A percentile compares a stretch with the other conserved stretches of the same genome.
Evolutionary conservation across 2,329 filamentous ascomycete genomes (phyloP).

Genomic region (Alternaria alternata): DNA sequence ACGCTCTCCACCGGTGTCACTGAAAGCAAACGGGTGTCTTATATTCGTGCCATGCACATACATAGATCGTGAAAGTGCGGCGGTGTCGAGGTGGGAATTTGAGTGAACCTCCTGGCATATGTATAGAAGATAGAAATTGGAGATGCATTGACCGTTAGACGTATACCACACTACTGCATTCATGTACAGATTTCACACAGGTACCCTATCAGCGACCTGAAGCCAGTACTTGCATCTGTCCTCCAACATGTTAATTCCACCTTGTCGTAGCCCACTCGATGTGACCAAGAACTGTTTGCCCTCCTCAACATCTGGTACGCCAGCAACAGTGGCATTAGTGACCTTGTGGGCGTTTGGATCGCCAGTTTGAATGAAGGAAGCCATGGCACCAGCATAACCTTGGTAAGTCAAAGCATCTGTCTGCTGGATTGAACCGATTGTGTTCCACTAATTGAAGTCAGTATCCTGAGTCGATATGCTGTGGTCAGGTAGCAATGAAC

Average conservation of each 20-base stretch:
- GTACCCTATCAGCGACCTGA: constrained; percentile 56
- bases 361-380: constrained; percentile 67
- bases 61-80: not conserved
- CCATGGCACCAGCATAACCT: constrained; percentile 67
- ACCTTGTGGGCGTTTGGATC: constrained; percentile 67
- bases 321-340: constrained; percentile 54
- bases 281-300: constrained; percentile 62
- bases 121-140: not conserved
- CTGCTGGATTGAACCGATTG: constrained; percentile 61
- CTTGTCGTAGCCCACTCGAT: constrained; percentile 55
- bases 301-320: constrained; percentile 56
- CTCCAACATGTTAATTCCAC: constrained; percentile 52
- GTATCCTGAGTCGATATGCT: not conserved
- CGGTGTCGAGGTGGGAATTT: not conserved
- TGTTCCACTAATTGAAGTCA: constrained; percentile 60
- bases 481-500: constrained; percentile 39
- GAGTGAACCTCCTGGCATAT: not conserved
- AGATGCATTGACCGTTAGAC: not conserved
- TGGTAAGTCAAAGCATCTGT: constrained; percentile 63
- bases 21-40: not conserved
- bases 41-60: not conserved
- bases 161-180: not conserved
- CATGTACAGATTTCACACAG: constrained; percentile 44
- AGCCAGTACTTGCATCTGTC: constrained; percentile 65
- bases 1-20: not conserved